Conservation (phyloP, 306 rosid species). For the Comarum palustre region DNA sequence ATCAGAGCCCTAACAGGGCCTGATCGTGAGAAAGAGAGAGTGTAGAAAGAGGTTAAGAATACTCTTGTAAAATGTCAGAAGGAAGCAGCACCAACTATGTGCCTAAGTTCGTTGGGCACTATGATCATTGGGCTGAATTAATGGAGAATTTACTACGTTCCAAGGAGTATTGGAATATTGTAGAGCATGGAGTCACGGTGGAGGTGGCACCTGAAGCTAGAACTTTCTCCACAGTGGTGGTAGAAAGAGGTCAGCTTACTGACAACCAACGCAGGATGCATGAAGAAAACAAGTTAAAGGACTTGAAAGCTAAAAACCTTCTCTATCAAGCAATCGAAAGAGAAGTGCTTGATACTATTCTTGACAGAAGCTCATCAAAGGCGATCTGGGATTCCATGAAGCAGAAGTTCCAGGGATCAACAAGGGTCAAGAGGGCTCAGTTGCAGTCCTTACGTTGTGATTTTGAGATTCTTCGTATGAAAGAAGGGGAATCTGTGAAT, state of each 20-base stretch:
- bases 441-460: not conserved
- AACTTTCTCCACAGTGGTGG: no score
- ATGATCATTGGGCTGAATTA: slow-evolving; percentile 5
- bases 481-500: not conserved
- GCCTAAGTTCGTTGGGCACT: slow-evolving; percentile 2
- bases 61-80: not conserved
- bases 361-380: no score
- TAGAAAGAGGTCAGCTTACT: not conserved
- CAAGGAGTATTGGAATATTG: slow-evolving; percentile 1
- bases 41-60: not conserved
- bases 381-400: no score
- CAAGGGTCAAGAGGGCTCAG: no score
- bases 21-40: not conserved
- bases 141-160: not conserved
- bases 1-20: not conserved
- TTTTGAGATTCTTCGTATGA: not conserved
- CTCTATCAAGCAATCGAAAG: no score
- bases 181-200: not conserved
- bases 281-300: not conserved
- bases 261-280: not conserved
- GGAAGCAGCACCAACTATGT: not conserved
- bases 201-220: not conserved
- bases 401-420: no score
- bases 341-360: no score
- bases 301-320: not conserved